These are phyloP conservation scores for Furcasterigmium sp. DNA, from an alignment of 2,329 filamentous ascomycete species.

Conservation along the genomic window DNA sequence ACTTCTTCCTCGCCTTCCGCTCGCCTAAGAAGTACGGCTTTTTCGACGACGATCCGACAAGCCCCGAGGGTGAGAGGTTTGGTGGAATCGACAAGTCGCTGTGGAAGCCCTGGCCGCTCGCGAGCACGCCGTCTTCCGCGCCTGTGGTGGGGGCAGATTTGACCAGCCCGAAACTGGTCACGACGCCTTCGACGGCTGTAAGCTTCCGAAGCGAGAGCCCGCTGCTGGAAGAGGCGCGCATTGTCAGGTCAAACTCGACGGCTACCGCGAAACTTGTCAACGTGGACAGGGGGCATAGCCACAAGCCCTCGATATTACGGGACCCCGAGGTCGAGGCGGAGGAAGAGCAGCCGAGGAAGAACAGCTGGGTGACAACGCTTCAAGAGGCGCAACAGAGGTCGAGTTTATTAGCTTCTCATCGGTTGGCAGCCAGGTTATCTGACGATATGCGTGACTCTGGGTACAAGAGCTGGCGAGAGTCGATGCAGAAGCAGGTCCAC, in stretches of 20 bases:
- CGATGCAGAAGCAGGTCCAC: not conserved
- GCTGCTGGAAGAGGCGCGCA: not conserved
- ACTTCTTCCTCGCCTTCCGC: constrained; percentile 7
- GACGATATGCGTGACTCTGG: not conserved
- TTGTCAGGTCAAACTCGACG: not conserved
- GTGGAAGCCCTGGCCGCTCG: constrained; percentile 5
- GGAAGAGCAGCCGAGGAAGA: constrained; percentile 2
- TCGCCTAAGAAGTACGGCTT: constrained; percentile 2
- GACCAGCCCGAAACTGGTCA: constrained; percentile 1
- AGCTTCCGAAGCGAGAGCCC: not conserved
- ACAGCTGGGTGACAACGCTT: constrained; percentile 1
- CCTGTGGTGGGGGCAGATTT: not conserved
- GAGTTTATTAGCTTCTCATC: not conserved
- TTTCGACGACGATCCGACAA: not conserved
- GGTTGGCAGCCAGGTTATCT: not conserved
- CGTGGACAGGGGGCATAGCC: not conserved
- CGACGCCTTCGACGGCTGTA: constrained; percentile 5
- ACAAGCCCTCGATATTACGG: no score
- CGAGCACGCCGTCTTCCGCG: not conserved
- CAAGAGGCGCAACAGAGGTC: not conserved
- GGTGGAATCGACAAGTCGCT: constrained; percentile 4
- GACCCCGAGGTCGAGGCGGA: not conserved
- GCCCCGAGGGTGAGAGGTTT: not conserved
- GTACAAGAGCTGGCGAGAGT: not conserved
- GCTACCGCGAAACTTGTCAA: not conserved